Conservation (phyloP, 768 basidiomycete species). For the Collybia mongolica region DNA sequence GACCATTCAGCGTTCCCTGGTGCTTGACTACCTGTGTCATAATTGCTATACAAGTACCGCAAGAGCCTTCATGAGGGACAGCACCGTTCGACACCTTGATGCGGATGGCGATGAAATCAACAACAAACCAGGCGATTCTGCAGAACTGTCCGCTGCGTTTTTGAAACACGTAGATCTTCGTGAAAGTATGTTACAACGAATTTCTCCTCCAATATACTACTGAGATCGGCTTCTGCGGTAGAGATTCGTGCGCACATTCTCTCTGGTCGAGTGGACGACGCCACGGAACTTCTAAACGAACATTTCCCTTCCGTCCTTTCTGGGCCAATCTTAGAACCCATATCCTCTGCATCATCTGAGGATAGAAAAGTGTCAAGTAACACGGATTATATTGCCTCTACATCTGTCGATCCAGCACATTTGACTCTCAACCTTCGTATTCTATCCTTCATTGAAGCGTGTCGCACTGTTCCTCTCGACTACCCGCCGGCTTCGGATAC, state of each 20-base stretch:
- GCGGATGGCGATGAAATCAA: conserved; percentile 69
- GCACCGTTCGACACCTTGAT: conserved; percentile 59
- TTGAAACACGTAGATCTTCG: conserved; percentile 50
- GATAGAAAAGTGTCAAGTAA: conserved; percentile 24
- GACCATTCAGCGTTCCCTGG: conserved; percentile 53
- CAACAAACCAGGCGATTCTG: conserved; percentile 15
- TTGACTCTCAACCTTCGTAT: conserved; percentile 84
- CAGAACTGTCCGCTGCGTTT: conserved; percentile 33
- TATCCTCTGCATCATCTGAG: not conserved
- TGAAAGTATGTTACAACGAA: conserved; percentile 37
- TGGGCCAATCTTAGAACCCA: conserved; percentile 31
- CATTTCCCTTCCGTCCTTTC: conserved; percentile 70
- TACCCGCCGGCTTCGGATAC: conserved; percentile 26
- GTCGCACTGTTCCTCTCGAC: conserved; percentile 67
- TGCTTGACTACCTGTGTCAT: conserved; percentile 78
- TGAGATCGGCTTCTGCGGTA: conserved; percentile 25
- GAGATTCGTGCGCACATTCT: conserved; percentile 73
- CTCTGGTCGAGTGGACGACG: conserved; percentile 72
- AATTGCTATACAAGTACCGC: conserved; percentile 73
- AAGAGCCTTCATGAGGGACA: conserved; percentile 63
- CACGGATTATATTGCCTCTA: conserved; percentile 52
- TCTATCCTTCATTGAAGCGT: conserved; percentile 82
- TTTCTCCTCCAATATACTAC: not conserved
- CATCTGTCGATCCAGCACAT: conserved; percentile 72
- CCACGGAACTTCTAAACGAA: conserved; percentile 59